Evolutionary conservation across 345 rosid species (phyloP), one percentile per base, ranked within the genome.

Genomic region (Lumnitzera racemosa): DNA sequence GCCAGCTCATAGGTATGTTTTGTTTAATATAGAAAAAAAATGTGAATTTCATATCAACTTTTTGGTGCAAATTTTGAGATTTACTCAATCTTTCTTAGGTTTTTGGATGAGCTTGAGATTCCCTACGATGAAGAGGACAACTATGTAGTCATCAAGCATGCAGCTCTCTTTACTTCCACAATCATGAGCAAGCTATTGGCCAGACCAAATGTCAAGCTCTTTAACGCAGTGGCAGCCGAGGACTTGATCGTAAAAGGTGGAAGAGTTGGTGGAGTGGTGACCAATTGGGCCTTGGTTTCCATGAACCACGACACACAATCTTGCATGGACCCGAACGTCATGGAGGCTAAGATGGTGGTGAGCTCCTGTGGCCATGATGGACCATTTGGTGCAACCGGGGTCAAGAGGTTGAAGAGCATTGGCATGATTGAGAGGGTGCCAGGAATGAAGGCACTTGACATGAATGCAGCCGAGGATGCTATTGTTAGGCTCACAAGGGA

Each of bases 341-440:
- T 94, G 99, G 99, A 94, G 72, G 80, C 97, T 12, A 89, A 94
- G 85, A 82, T 94, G 24, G 97, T 90, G 11, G 96, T 94, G 24
- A 94, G 96, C 72, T 94, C 99, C 0, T 90, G 99, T 25, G 99
- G 99, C 2, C 97, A 90, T 29, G 99, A 90, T 24, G 96, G 97
- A 27, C 99, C 96, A 0, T 87, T 94, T 13, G 96, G 97, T 17
- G 99, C 97, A 52, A 88, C 92, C 0, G 96, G 99, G 13, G 90
- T 86, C 6, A 92, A 92, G 84, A 84, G 95, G 83, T 67, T 92
- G 76, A 87, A 64, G 88, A 87, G 90, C 71, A 87, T 87, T 15
- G 95, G 97, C n/a, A 56, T 89, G 87, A 92, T 92, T 24, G 91
- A 85, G 2, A 71, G 65, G 5, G 96, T 85, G 49, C 95, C 88